These are phyloP conservation scores for Pestalotiopsis sp. DNA, from an alignment of 2,329 filamentous ascomycete species.

Conservation along the genomic window DNA sequence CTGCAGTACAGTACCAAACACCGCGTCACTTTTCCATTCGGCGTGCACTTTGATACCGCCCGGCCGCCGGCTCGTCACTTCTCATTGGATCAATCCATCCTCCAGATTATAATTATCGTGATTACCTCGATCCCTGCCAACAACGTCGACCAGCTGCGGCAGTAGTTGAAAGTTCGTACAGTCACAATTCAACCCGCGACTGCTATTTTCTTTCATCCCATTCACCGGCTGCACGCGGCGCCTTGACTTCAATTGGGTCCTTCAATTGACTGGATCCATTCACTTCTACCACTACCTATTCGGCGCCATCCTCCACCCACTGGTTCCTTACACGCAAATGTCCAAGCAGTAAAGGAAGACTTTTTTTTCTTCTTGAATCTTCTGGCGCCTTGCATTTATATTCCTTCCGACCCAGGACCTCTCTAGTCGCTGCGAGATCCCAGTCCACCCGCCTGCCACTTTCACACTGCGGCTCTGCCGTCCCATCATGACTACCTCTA, in stretches of 20 bases:
- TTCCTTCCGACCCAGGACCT: background rate
- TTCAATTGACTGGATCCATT: background rate
- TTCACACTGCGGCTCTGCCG: conserved; percentile 21
- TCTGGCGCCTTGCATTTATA: background rate
- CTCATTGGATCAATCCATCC: background rate
- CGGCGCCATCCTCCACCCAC: too few species aligned
- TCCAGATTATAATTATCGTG: background rate
- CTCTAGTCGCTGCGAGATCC: background rate
- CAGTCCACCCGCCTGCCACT: background rate
- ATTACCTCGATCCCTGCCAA: background rate
- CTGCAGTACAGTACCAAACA: background rate
- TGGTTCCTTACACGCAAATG: background rate
- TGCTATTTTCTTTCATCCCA: background rate
- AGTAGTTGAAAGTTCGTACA: background rate
- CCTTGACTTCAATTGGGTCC: background rate
- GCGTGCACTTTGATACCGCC: background rate
- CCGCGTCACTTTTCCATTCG: background rate
- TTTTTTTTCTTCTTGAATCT: background rate
- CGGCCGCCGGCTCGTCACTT: background rate
- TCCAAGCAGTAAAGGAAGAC: background rate
- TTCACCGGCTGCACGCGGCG: background rate
- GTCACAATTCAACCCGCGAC: background rate
- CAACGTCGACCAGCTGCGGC: background rate
- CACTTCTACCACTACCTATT: background rate
- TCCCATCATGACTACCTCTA: conserved; percentile 21